Evolutionary conservation across 2,329 filamentous ascomycete species (phyloP), one percentile per base, ranked within the genome.

Genomic region (Cladosporium cucumerinum): DNA sequence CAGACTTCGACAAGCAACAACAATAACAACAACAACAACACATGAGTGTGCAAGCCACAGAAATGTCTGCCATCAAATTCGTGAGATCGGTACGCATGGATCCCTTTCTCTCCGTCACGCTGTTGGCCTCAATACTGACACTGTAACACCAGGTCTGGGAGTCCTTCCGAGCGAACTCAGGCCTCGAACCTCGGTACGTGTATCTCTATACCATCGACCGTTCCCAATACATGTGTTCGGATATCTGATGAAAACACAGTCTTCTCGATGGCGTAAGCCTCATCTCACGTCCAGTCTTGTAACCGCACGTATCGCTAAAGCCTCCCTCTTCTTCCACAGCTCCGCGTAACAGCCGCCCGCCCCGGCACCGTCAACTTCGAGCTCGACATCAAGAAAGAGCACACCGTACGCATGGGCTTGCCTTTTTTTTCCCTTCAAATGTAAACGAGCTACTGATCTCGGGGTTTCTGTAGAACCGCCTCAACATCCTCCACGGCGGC

Each of bases 161-260:
- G 76, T 93, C 91, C 1, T 97, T 97, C 78, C 87, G 91, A 80
- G 85, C 86, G 69, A 90, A 92, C 69, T 97, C 93, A 5, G 93
- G 93, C 7, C 80, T 98, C 23, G 94, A 97, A 77, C 92, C 92
- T 76, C 90, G 91, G 93, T 96, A 81, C 26, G 61, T 39, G 23
- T 21, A 26, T n/a, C 60, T 67, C n/a, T 21, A 46, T 46, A 46
- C 39, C 39, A 46, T 12, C n/a, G 2, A 21, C 39, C n/a, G 1
- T 46, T 11, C 10, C 39, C 10, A 11, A 46, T 21, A 21, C 3
- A 23, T 46, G 5, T 30, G 5, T 2, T 30, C 28, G 10, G 28
- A 30, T 34, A 46, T 21, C 39, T 46, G 7, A 46, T 10, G 12
- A 21, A 2, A 12, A 1, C 10, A 57, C 57, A 82, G 80, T 59